A percentile compares a stretch with the other conserved stretches of the same genome.
phyloP scores from a whole-genome alignment of 352 stramenopile genomes.

The Pythium chondricola region DNA sequence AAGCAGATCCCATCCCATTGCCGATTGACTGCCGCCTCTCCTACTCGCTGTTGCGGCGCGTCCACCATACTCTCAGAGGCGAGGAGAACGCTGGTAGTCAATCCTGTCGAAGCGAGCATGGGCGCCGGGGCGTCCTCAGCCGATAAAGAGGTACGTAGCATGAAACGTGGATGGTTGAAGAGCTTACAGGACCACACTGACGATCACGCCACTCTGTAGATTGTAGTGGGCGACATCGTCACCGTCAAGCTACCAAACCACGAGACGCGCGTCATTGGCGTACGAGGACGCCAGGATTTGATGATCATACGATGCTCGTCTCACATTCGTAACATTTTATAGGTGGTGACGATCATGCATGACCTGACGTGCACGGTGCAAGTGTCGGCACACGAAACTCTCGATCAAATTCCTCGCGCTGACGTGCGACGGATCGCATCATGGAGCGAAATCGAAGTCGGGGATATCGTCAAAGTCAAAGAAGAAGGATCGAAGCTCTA shows the following conservation, averaged over 20 bases:
- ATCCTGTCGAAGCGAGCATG: no score
- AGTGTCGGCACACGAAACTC: conserved; percentile 41
- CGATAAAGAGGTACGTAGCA: not conserved
- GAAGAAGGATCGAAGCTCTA: conserved; percentile 51
- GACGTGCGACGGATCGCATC: conserved; percentile 51
- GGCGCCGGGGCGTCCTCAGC: not conserved
- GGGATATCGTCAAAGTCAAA: conserved; percentile 60
- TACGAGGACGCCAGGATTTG: no score
- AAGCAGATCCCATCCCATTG: no score
- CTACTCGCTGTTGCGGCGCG: no score
- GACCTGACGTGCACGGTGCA: conserved; percentile 43
- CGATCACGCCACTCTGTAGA: no score
- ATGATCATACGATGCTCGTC: no score
- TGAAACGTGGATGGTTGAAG: no score
- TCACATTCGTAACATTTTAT: no score
- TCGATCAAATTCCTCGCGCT: conserved; percentile 28
- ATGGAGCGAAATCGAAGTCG: conserved; percentile 60
- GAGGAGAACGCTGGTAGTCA: no score
- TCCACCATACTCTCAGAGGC: no score
- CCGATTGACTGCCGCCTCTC: no score
- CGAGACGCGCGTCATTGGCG: conserved; percentile 48
- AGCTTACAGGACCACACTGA: no score
- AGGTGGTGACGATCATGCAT: conserved; percentile 48
- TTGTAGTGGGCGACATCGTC: conserved; percentile 55
- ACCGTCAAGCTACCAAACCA: conserved; percentile 40